Conservation (phyloP, 106 monocot genomes). For the Dioscorea dumetorum region DNA sequence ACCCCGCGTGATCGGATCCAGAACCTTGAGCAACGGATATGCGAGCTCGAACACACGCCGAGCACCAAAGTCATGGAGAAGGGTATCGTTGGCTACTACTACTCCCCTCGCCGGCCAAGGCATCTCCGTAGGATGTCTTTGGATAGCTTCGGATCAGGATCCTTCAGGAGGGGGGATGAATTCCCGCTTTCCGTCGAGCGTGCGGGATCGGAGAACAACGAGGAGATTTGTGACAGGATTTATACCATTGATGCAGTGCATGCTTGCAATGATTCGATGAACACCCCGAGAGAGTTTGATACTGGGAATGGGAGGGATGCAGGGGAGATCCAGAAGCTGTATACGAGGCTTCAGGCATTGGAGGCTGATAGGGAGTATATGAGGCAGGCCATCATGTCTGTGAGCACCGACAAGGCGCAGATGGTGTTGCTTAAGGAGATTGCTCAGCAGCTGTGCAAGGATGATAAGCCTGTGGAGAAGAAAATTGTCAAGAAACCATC, state of each 20-base stretch:
- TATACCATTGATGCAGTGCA: constrained; percentile 51
- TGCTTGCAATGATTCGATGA: constrained; percentile 11
- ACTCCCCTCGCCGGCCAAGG: background rate
- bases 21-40: constrained; percentile 23
- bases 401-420: constrained; percentile 53
- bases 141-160: constrained; percentile 9
- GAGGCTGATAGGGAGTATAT: constrained; percentile 72
- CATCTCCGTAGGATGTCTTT: constrained; percentile 6
- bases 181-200: constrained; percentile 7
- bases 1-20: constrained; percentile 15
- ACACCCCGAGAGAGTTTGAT: constrained; percentile 10
- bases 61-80: constrained; percentile 14
- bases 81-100: background rate
- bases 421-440: constrained; percentile 48
- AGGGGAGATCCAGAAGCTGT: constrained; percentile 48
- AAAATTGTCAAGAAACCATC: constrained; percentile 13
- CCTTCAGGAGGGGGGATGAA: constrained; percentile 11
- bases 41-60: constrained; percentile 18
- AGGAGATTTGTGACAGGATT: constrained; percentile 35
- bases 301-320: constrained; percentile 7
- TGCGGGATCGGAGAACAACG: constrained; percentile 2
- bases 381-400: constrained; percentile 46
- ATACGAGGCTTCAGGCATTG: constrained; percentile 48
- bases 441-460: constrained; percentile 46
- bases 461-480: constrained; percentile 18